Conservation (phyloP, 2,329 filamentous ascomycete species). For the Drechslerella coelobrocha region DNA sequence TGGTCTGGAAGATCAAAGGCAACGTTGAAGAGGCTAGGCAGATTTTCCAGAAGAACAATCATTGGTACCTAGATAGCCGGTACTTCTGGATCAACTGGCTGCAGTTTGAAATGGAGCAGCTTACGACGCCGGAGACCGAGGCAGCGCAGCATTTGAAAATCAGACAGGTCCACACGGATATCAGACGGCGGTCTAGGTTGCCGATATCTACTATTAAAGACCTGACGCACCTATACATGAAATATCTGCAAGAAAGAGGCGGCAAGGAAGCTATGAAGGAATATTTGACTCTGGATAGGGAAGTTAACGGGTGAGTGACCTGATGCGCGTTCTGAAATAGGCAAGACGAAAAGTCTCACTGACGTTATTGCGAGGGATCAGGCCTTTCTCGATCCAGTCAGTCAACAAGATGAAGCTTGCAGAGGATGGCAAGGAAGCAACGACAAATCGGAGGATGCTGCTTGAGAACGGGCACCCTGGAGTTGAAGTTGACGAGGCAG, state of each 20-base stretch:
- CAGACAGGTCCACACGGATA: constrained; percentile 77
- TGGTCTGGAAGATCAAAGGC: constrained; percentile 88
- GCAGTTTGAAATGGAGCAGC: constrained; percentile 85
- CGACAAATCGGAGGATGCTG: constrained; percentile 57
- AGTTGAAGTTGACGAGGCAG: constrained; percentile 60
- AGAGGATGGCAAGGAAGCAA: constrained; percentile 58
- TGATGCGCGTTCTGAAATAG: constrained; percentile 32
- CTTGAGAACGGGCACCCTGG: constrained; percentile 60
- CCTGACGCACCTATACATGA: constrained; percentile 78
- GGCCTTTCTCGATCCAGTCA: constrained; percentile 60
- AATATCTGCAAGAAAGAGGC: constrained; percentile 82
- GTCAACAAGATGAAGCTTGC: constrained; percentile 57
- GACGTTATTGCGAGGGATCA: constrained; percentile 54
- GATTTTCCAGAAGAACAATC: constrained; percentile 80
- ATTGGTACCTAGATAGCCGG: constrained; percentile 83
- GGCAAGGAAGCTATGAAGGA: constrained; percentile 84
- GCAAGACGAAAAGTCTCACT: constrained; percentile 2
- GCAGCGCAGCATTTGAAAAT: constrained; percentile 73
- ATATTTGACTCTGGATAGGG: constrained; percentile 80
- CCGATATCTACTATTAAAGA: constrained; percentile 73
- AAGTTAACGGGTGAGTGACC: constrained; percentile 77
- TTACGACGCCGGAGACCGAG: constrained; percentile 71
- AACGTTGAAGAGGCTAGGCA: constrained; percentile 79
- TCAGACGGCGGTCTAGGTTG: constrained; percentile 75
- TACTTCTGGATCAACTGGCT: constrained; percentile 91